Conservation (phyloP, 345 rosid species). For the Excoecaria cochinchinensis region DNA sequence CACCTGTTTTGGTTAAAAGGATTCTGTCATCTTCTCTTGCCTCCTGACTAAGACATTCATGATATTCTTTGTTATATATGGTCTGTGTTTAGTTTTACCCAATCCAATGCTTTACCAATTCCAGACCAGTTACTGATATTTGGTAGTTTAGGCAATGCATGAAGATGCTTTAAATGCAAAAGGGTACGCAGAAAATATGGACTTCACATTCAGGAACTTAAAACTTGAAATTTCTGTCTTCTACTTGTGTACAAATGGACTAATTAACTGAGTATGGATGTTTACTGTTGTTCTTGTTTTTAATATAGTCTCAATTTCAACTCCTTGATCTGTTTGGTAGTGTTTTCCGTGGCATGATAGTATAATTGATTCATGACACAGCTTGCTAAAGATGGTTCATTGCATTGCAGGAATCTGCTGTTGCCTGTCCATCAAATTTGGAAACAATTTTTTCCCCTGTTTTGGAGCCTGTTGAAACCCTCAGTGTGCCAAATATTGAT, state of each 20-base stretch:
- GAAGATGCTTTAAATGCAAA: background rate
- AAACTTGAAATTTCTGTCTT: slow-evolving; percentile 2
- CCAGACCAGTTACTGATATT: background rate
- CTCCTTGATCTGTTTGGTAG: slow-evolving; percentile 2
- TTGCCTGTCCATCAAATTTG: slow-evolving; percentile 42
- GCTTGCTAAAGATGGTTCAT: background rate
- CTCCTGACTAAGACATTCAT: background rate
- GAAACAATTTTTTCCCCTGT: slow-evolving; percentile 86
- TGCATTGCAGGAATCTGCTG: slow-evolving; percentile 44
- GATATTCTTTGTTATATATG: background rate
- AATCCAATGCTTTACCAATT: background rate
- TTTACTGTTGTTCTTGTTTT: background rate
- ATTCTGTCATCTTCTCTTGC: background rate
- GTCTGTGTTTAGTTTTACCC: background rate
- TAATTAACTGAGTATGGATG: background rate
- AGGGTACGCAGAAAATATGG: too few species aligned
- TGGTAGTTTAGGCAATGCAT: background rate
- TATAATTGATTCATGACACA: background rate
- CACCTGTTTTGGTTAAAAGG: background rate
- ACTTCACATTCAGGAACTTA: background rate
- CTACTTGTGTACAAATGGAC: slow-evolving; percentile 1
- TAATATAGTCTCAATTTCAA: background rate
- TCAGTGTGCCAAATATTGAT: slow-evolving; percentile 40
- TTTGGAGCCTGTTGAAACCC: slow-evolving; percentile 44
- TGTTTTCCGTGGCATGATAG: background rate